A percentile compares a stretch with the other conserved stretches of the same genome.
These are phyloP conservation scores for Saprolegnia parasitica DNA, from an alignment of 352 stramenopile genomes.

Conservation along the genomic window DNA sequence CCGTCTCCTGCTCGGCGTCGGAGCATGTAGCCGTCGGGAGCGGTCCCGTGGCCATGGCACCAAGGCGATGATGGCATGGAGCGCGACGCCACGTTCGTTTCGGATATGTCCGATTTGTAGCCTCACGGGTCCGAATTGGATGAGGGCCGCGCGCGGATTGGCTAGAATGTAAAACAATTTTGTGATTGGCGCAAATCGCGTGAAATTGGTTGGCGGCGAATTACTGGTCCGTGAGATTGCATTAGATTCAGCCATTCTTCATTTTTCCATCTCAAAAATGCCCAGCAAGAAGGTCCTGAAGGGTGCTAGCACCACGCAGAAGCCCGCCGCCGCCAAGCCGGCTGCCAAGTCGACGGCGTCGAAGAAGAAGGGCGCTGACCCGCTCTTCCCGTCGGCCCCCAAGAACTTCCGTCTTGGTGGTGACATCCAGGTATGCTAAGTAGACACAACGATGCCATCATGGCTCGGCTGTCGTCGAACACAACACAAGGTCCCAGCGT, in stretches of 20 bases:
- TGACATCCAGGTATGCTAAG: constrained; percentile 89
- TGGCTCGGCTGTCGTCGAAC: not conserved
- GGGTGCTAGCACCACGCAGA: constrained; percentile 56
- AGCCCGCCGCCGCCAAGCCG: constrained; percentile 60
- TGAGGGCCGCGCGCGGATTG: not conserved
- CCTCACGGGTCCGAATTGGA: not conserved
- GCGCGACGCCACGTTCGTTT: too few species aligned
- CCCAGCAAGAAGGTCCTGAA: constrained; percentile 84
- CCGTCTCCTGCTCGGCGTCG: too few species aligned
- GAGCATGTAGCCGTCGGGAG: too few species aligned
- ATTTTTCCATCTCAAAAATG: constrained; percentile 33
- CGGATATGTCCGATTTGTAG: too few species aligned
- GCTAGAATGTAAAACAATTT: not conserved
- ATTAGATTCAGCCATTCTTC: constrained; percentile 17
- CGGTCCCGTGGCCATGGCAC: too few species aligned
- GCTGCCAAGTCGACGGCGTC: constrained; percentile 52
- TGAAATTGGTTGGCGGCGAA: not conserved
- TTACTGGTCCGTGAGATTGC: not conserved
- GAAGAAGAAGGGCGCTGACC: constrained; percentile 80
- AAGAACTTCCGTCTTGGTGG: constrained; percentile 96
- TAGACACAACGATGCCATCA: not conserved
- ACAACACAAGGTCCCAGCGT: not conserved
- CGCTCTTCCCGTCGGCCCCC: constrained; percentile 91
- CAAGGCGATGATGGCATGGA: too few species aligned
- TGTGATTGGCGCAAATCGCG: not conserved